A percentile compares a stretch with the other conserved stretches of the same genome.
Conservation (phyloP, 2,329 filamentous ascomycete genomes). For the Chaetomiaceae sp. region DNA sequence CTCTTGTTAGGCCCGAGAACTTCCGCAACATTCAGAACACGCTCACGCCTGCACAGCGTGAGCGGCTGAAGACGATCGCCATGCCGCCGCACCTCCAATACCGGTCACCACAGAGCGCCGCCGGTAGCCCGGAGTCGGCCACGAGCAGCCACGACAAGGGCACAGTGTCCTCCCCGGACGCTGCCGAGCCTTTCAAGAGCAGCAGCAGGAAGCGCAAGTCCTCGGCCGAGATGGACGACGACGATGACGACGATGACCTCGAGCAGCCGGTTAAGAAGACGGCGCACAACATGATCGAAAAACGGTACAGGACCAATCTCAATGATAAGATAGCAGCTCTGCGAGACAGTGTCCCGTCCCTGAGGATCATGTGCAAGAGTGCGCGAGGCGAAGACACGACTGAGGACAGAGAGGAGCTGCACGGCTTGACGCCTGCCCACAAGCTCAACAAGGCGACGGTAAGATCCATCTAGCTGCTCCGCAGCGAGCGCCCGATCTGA, state of each 20-base stretch:
- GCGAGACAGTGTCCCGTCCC: conserved; percentile 83
- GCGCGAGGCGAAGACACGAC: conserved; percentile 61
- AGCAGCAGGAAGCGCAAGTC: conserved; percentile 63
- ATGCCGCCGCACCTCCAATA: conserved; percentile 60
- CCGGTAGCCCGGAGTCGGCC: conserved; percentile 52
- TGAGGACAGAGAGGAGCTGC: conserved; percentile 71
- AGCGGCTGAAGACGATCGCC: conserved; percentile 56
- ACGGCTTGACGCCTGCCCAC: conserved; percentile 79
- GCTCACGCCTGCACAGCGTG: conserved; percentile 54
- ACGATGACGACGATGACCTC: conserved; percentile 53
- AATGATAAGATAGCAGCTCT: conserved; percentile 96
- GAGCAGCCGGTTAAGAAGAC: conserved; percentile 71
- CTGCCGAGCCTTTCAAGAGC: conserved; percentile 38
- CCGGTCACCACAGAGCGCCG: conserved; percentile 48
- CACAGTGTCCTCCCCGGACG: conserved; percentile 55
- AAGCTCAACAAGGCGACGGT: conserved; percentile 97
- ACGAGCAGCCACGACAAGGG: conserved; percentile 37
- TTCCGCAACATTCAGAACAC: conserved; percentile 32
- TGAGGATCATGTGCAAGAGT: conserved; percentile 76
- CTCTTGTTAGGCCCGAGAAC: conserved; percentile 25
- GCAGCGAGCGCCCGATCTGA: background rate
- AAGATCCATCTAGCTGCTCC: conserved; percentile 13
- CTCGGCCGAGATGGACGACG: conserved; percentile 49
- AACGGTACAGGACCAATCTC: conserved; percentile 89
- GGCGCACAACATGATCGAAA: conserved; percentile 97